Evolutionary conservation across 139 green algal species (phyloP).

Genomic region (Tetraselmis striata): DNA sequence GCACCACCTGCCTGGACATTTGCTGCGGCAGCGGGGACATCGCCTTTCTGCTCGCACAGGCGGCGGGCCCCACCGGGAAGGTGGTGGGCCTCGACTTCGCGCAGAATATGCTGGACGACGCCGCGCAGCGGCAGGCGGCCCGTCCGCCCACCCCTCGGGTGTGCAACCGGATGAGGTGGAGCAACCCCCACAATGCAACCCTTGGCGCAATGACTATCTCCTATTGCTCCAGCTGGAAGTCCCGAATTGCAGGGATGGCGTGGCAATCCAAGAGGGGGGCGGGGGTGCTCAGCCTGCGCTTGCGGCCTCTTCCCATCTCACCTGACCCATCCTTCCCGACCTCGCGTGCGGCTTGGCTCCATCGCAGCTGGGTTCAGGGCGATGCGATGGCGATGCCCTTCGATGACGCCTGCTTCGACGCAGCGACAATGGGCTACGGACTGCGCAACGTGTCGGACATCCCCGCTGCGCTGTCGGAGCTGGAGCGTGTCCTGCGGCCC

Average conservation of each 20-base stretch:
- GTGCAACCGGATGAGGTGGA: too few relatives aligned
- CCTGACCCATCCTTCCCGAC: not conserved
- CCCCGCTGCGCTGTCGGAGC: slow-evolving; percentile 49
- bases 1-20: slow-evolving; percentile 71
- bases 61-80: slow-evolving; percentile 67
- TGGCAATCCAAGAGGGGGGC: not conserved
- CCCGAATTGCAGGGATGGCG: not conserved
- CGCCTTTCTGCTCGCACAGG: slow-evolving; percentile 66
- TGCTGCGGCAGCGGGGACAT: slow-evolving; percentile 94
- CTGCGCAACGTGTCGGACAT: slow-evolving; percentile 85
- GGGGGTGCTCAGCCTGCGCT: not conserved
- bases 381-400: slow-evolving; percentile 89
- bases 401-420: slow-evolving; percentile 70
- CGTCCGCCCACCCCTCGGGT: not conserved
- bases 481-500: slow-evolving; percentile 79
- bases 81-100: slow-evolving; percentile 93
- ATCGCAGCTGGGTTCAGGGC: slow-evolving; percentile 89
- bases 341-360: too few relatives aligned
- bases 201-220: too few relatives aligned
- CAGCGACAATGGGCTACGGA: slow-evolving; percentile 92
- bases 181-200: too few relatives aligned
- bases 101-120: slow-evolving; percentile 73
- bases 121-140: slow-evolving; percentile 26
- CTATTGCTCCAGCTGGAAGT: not conserved
- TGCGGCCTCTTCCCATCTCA: not conserved